Evolutionary conservation across 2,329 filamentous ascomycete genomes (phyloP).

Genomic region (Ilyonectria mors-panacis): DNA sequence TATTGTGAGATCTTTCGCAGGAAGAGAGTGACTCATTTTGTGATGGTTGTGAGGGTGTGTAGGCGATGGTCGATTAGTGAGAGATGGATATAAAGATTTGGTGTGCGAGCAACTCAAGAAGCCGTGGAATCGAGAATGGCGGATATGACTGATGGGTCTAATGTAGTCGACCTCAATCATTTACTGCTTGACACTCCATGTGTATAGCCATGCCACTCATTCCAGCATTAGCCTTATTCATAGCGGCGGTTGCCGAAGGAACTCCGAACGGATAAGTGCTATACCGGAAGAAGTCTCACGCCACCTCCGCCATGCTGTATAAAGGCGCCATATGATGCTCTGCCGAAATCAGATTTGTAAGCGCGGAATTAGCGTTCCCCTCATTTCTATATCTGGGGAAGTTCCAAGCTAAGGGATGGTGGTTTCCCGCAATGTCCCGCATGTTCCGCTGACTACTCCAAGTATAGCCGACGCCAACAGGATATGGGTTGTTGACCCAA

Average conservation of each 20-base stretch:
- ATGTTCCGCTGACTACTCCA: too few relatives aligned
- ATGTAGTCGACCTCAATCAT: not conserved
- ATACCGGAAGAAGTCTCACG: not conserved
- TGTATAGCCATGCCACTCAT: not conserved
- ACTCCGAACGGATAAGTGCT: not conserved
- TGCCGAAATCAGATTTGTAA: not conserved
- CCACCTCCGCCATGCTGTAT: not conserved
- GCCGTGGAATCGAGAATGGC: not conserved
- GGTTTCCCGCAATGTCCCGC: not conserved
- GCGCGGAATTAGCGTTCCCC: too few relatives aligned
- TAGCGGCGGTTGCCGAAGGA: not conserved
- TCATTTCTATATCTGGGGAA: not conserved
- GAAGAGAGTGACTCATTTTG: slow-evolving; percentile 24
- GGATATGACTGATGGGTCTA: not conserved
- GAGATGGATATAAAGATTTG: not conserved
- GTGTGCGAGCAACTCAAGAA: not conserved
- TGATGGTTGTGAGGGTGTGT: not conserved
- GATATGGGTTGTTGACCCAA: too few relatives aligned
- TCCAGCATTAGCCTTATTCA: not conserved
- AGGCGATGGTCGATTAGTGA: not conserved
- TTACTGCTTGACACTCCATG: not conserved
- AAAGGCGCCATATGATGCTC: not conserved
- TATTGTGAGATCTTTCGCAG: slow-evolving; percentile 70
- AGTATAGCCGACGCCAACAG: too few relatives aligned
- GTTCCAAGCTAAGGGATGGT: too few relatives aligned